Conservation (phyloP, 176 grass and related monocot species). For the Carex myosuroides region DNA sequence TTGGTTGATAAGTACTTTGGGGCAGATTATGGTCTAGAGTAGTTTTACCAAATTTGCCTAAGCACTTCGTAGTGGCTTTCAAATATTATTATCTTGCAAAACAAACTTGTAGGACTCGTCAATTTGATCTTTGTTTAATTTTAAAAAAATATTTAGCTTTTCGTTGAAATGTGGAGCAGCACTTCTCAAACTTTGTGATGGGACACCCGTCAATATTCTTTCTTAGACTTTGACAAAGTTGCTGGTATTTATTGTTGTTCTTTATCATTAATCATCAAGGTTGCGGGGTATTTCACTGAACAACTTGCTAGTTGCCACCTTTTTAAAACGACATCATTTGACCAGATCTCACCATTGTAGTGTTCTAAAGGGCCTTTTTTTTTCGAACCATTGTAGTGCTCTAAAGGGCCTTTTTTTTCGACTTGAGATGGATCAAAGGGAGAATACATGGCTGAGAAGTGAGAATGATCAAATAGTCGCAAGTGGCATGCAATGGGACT, state of each 20-base stretch:
- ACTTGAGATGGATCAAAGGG: background rate
- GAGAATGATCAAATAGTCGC: background rate
- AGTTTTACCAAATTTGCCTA: constrained; percentile 5
- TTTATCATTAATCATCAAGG: no score
- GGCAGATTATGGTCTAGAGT: constrained; percentile 72
- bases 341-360: background rate
- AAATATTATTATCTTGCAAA: background rate
- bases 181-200: no score
- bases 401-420: background rate
- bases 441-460: background rate
- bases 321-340: background rate
- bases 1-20: constrained; percentile 89
- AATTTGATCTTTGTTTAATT: background rate
- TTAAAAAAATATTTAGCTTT: no score
- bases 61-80: background rate
- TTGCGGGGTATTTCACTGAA: background rate
- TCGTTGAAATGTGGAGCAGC: no score
- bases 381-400: background rate
- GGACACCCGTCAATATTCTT: no score
- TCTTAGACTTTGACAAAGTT: no score
- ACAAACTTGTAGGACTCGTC: background rate
- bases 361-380: background rate
- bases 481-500: background rate
- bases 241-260: no score
- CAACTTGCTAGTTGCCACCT: background rate